A percentile compares a stretch with the other conserved stretches of the same genome.
These are phyloP conservation scores for Lipomyces spencermartinsiae DNA, from an alignment of 805 yeast species.

Conservation along the genomic window DNA sequence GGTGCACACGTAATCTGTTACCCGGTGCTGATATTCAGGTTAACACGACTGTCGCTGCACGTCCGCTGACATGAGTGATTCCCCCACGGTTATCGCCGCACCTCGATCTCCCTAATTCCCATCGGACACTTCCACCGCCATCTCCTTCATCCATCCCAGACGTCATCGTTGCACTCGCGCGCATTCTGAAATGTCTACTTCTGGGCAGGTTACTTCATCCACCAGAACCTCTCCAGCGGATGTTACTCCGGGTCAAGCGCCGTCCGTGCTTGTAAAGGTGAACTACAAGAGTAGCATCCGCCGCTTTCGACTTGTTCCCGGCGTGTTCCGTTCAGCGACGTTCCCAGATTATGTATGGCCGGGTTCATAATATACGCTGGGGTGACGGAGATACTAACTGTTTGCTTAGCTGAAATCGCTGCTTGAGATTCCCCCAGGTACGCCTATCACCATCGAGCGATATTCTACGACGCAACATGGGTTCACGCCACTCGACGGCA, in stretches of 20 bases:
- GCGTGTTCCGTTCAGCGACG: conserved; percentile 6
- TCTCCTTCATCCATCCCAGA: background rate
- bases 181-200: background rate
- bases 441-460: conserved; percentile 20
- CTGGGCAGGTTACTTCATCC: conserved; percentile 8
- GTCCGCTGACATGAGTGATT: background rate
- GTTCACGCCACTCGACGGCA: conserved; percentile 22
- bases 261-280: conserved; percentile 30
- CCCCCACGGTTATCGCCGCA: background rate
- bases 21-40: background rate
- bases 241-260: conserved; percentile 11
- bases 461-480: conserved; percentile 31
- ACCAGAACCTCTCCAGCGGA: background rate
- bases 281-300: conserved; percentile 26
- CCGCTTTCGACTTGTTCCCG: conserved; percentile 22
- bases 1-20: background rate
- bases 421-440: conserved; percentile 24
- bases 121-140: background rate
- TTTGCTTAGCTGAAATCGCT: conserved; percentile 27
- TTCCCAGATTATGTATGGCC: conserved; percentile 15
- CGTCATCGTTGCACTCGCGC: background rate
- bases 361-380: conserved; percentile 2
- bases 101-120: background rate
- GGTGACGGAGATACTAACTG: background rate
- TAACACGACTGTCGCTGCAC: no score